These are phyloP conservation scores for Suillus plorans DNA, from an alignment of 768 basidiomycete genomes.

Conservation along the genomic window DNA sequence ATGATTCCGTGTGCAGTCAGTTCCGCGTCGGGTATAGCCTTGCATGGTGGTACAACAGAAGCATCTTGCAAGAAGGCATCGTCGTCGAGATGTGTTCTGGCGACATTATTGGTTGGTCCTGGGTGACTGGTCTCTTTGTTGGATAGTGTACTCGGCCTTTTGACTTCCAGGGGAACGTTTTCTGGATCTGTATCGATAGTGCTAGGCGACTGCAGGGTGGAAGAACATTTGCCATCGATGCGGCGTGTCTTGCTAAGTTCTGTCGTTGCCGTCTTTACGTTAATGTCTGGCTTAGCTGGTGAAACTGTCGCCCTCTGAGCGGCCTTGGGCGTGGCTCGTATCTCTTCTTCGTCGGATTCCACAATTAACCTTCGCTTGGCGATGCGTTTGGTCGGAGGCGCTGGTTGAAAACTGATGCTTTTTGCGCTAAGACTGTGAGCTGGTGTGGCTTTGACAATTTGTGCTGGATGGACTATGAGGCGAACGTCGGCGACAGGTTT, in stretches of 20 bases:
- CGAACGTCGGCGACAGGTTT: neutral
- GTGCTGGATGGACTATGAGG: constrained; percentile 3
- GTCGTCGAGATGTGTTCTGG: neutral
- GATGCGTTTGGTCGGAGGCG: neutral
- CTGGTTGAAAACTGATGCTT: neutral
- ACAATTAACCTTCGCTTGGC: constrained; percentile 8
- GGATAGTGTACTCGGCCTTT: neutral
- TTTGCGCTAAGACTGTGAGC: neutral
- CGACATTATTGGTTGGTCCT: neutral
- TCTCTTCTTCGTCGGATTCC: constrained; percentile 26
- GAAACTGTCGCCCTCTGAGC: neutral
- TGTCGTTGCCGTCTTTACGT: neutral
- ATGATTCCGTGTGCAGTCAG: neutral
- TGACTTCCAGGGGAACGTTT: neutral
- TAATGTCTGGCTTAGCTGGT: neutral
- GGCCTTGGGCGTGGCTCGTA: neutral
- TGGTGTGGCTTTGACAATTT: constrained; percentile 3
- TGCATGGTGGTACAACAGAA: neutral
- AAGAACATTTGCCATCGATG: neutral
- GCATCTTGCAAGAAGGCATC: neutral
- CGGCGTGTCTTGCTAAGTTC: neutral
- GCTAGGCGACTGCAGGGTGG: neutral
- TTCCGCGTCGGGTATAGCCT: neutral
- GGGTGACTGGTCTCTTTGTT: neutral
- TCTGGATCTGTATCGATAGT: neutral